Conservation (phyloP, 805 yeast genomes). For the Danielia oregonensis region DNA sequence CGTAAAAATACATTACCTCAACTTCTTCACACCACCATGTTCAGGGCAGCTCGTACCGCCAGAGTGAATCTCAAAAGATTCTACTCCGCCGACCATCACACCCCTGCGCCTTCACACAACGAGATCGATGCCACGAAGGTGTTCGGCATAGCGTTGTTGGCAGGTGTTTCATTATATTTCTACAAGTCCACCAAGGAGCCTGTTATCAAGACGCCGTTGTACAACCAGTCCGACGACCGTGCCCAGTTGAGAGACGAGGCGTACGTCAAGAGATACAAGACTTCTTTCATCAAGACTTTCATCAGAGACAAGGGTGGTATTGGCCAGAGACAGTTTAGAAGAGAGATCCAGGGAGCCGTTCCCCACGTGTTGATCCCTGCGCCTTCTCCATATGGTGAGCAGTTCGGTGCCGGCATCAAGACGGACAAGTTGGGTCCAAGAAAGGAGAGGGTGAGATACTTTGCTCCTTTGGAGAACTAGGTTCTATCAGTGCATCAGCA, state of each 20-base stretch:
- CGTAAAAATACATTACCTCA: not conserved
- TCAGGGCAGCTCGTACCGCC: slow-evolving; percentile 16
- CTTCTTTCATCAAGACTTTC: slow-evolving; percentile 39
- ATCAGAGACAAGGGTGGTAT: slow-evolving; percentile 45
- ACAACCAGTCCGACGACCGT: slow-evolving; percentile 31
- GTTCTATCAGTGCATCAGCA: not conserved
- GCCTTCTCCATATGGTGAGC: slow-evolving; percentile 38
- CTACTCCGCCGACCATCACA: slow-evolving; percentile 13
- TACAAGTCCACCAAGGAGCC: slow-evolving; percentile 26
- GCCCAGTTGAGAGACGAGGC: slow-evolving; percentile 33
- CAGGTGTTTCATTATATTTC: slow-evolving; percentile 29
- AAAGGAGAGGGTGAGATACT: slow-evolving; percentile 37
- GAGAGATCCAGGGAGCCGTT: slow-evolving; percentile 26
- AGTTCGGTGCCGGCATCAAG: slow-evolving; percentile 44
- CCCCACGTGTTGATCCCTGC: slow-evolving; percentile 35
- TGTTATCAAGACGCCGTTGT: slow-evolving; percentile 33
- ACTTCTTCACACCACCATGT: slow-evolving; percentile 9
- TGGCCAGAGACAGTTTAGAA: slow-evolving; percentile 40
- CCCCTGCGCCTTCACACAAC: slow-evolving; percentile 15
- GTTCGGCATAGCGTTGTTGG: slow-evolving; percentile 38
- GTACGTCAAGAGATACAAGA: slow-evolving; percentile 35
- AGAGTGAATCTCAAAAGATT: slow-evolving; percentile 11
- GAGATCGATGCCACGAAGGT: slow-evolving; percentile 41
- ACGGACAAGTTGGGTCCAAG: slow-evolving; percentile 43
- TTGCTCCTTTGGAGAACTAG: slow-evolving; percentile 32